Evolutionary conservation across 345 rosid species (phyloP), one percentile per base, ranked within the genome.

Genomic region (Moringa oleifera): DNA sequence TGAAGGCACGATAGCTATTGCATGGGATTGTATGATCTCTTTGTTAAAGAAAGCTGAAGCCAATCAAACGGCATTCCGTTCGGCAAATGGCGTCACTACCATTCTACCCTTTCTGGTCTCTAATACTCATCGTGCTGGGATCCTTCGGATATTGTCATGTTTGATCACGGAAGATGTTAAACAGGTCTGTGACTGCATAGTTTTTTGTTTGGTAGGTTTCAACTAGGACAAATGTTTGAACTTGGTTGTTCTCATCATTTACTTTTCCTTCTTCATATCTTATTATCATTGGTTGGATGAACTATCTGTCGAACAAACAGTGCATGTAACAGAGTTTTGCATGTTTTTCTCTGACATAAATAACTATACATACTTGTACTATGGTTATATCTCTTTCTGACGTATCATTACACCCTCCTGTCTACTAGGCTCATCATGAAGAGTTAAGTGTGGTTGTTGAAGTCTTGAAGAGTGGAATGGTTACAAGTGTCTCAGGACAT

Each of bases 401-500:
- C n/a, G 22, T 51, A 51, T 10, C 54, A 18, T 2, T 10, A 6
- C 2, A 41, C 1, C 54, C 21, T 51, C 21, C 8, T 51, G 64
- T 62, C 33, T 56, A 69, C 65, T 85, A 95, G 99, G 86, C 68
- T 65, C 96, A 95, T 87, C 79, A 89, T 65, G 97, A 95, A 67
- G 99, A 95, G 68, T 68, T 95, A 75, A 88, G 95, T 37, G 84
- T 78, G 24, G 86, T 95, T 75, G 86, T 95, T 67, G 97, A 95
- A 75, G 83, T 91, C 80, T 81, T 95, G 57, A 95, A 95, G 83
- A 84, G 99, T 73, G 96, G 97, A 73, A 91, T 95, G 93, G 95
- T 91, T 70, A 87, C 93, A 67, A 82, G 96, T 76, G 76, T 80
- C 37, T 75, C 85, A 53, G 99, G 97, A 67, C 77, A 86, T 81